Base-by-base conservation (phyloP, 192 early-diverging fungal species). In the Coemansia asiatica region DNA sequence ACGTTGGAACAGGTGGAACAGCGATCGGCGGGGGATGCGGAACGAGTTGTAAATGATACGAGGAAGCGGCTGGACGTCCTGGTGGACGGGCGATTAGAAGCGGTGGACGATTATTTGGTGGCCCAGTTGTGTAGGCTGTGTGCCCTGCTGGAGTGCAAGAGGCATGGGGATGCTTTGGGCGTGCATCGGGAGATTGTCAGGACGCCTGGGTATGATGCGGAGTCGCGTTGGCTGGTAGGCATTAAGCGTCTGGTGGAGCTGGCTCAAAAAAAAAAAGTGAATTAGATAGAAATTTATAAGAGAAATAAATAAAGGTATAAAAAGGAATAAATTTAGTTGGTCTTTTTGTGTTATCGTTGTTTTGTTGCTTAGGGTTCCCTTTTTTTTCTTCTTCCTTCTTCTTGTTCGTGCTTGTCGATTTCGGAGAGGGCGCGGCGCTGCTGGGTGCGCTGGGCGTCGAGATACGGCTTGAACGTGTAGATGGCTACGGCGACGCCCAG, bases 241-340 rank as follows among this genome's bases (percentile, higher is more conserved):
- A n/a, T 82, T n/a, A 76, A 76, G 51, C 74, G 80, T 13, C 29
- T 74, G 6, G 70, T 82, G 25, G 80, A 82, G 35, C 62, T 81
- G 26, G 40, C 53, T 9, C 67, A 69, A 57, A 73, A 70, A 40
- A 66, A 9, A 22, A 48, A 4, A 12, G 4, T 50, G n/a, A 12
- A 49, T 44, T n/a, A 23, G 44, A 55, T 28, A 55, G 19, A 23
- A 18, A 26, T 47, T 49, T 27, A 47, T 27, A 29, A 53, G n/a
- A n/a, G n/a, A 13, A 51, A 46, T 67, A 50, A 22, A 44, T 49
- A 62, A 22, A 25, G 12, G 16, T 57, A 47, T 6, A 36, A 10
- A 10, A 36, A 49, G 5, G 19, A 16, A 18, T 0, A 8, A 16
- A 49, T 49, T 49, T 49, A 2, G 19, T 16, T 44, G 22, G 29